Evolutionary conservation across 2,329 filamentous ascomycete genomes (phyloP).

Genomic region (Beauveria sp.): DNA sequence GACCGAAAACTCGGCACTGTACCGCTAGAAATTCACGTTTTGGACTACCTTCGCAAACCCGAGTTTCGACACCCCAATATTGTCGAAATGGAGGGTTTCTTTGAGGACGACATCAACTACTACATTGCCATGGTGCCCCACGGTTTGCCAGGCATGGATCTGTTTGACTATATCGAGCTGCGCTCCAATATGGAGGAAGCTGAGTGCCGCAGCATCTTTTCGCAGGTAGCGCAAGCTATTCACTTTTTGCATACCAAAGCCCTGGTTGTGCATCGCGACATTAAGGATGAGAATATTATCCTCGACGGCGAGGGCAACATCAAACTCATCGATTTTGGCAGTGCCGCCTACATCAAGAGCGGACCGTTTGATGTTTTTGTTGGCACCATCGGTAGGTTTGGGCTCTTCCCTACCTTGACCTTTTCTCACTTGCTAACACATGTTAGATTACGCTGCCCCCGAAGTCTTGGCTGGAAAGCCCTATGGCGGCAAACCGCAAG

Average conservation of each 20-base stretch:
- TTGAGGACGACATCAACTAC: slow-evolving; percentile 82
- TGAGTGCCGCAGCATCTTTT: slow-evolving; percentile 91
- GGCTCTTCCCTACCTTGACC: too few species aligned
- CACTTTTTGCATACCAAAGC: slow-evolving; percentile 89
- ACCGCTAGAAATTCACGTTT: slow-evolving; percentile 90
- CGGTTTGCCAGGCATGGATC: slow-evolving; percentile 91
- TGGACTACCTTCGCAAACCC: slow-evolving; percentile 81
- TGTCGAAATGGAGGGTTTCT: slow-evolving; percentile 66
- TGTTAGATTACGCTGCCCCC: slow-evolving; percentile 88
- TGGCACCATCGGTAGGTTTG: slow-evolving; percentile 79
- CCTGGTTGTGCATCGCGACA: slow-evolving; percentile 89
- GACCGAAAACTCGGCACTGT: slow-evolving; percentile 90
- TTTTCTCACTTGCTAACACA: neutral
- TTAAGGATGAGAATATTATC: slow-evolving; percentile 98
- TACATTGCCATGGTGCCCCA: slow-evolving; percentile 98
- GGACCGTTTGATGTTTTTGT: slow-evolving; percentile 99
- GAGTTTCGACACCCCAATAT: slow-evolving; percentile 61
- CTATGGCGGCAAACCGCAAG: slow-evolving; percentile 93
- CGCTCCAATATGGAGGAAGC: slow-evolving; percentile 92
- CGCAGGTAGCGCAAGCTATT: slow-evolving; percentile 82
- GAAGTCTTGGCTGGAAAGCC: slow-evolving; percentile 89
- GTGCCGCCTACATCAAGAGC: slow-evolving; percentile 95
- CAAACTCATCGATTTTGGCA: slow-evolving; percentile 97
- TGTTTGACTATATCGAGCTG: slow-evolving; percentile 98
- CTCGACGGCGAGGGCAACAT: slow-evolving; percentile 91